These are phyloP conservation scores for Amanita pallidorosea DNA, from an alignment of 768 basidiomycete genomes.

Conservation along the genomic window DNA sequence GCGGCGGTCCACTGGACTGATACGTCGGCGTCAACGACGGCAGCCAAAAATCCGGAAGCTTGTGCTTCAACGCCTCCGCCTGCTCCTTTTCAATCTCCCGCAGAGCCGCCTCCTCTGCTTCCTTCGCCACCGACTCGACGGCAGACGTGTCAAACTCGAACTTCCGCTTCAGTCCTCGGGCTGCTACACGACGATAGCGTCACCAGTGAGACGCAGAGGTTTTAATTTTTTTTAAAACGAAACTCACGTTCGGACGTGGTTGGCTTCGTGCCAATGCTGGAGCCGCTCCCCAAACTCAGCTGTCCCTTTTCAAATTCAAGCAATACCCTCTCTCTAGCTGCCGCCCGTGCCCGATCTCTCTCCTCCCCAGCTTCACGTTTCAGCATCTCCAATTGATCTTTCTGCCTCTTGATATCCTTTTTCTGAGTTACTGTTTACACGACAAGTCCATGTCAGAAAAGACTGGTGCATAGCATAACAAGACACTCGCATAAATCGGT, in stretches of 20 bases:
- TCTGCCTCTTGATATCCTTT: slow-evolving; percentile 88
- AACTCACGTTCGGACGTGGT: slow-evolving; percentile 20
- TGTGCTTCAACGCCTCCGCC: slow-evolving; percentile 73
- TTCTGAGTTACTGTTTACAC: slow-evolving; percentile 65
- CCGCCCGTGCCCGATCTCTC: slow-evolving; percentile 50
- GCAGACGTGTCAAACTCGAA: slow-evolving; percentile 71
- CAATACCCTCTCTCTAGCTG: slow-evolving; percentile 83
- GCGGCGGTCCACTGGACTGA: slow-evolving; percentile 47
- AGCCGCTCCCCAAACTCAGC: slow-evolving; percentile 46
- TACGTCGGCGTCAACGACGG: slow-evolving; percentile 86
- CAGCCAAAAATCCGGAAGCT: slow-evolving; percentile 96
- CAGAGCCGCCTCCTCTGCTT: slow-evolving; percentile 85
- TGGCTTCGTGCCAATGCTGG: slow-evolving; percentile 25
- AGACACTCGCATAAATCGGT: slow-evolving; percentile 61
- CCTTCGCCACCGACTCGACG: slow-evolving; percentile 59
- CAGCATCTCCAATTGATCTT: slow-evolving; percentile 62
- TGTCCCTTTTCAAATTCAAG: slow-evolving; percentile 86
- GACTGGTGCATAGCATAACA: background rate
- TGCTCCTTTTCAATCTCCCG: slow-evolving; percentile 77
- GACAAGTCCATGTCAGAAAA: slow-evolving; percentile 2
- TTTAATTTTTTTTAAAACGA: background rate
- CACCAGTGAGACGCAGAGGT: background rate
- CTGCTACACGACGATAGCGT: slow-evolving; percentile 17
- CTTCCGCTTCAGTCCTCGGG: slow-evolving; percentile 67
- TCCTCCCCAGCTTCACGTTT: slow-evolving; percentile 78